Percentiles rank a stretch among this genome's conserved stretches.
phyloP scores from a whole-genome alignment of 495 filamentous ascomycete genomes.

The Penicillium turbatum region DNA sequence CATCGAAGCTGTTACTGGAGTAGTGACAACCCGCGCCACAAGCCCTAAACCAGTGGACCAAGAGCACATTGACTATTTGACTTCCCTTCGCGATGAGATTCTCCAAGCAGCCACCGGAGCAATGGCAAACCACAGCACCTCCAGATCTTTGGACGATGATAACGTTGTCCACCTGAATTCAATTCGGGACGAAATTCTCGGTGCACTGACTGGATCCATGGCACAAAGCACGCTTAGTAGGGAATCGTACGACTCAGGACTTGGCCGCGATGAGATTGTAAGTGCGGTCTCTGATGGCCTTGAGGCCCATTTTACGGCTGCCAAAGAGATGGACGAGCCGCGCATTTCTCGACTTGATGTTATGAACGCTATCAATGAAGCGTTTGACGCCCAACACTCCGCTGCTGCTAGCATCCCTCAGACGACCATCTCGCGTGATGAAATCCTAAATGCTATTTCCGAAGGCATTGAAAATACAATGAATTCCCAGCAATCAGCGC shows the following conservation, averaged over 20 bases:
- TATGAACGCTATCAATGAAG: slow-evolving; percentile 53
- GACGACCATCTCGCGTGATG: slow-evolving; percentile 41
- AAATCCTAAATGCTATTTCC: slow-evolving; percentile 45
- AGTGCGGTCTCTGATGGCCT: slow-evolving; percentile 42
- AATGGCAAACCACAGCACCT: slow-evolving; percentile 42
- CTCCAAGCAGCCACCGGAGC: slow-evolving; percentile 46
- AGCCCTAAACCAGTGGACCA: slow-evolving; percentile 18
- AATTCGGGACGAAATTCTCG: slow-evolving; percentile 40
- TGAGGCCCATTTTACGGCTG: slow-evolving; percentile 37
- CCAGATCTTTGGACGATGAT: slow-evolving; percentile 20
- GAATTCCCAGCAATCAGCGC: slow-evolving; percentile 34
- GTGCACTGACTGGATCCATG: slow-evolving; percentile 36
- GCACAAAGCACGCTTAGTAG: slow-evolving; percentile 46
- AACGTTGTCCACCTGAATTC: slow-evolving; percentile 26
- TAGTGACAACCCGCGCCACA: slow-evolving; percentile 47
- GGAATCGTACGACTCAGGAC: slow-evolving; percentile 45
- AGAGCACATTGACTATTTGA: slow-evolving; percentile 15
- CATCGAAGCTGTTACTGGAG: slow-evolving; percentile 42
- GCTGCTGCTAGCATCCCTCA: slow-evolving; percentile 24
- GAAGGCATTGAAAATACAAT: slow-evolving; percentile 46
- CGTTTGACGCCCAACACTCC: slow-evolving; percentile 46
- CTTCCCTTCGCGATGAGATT: slow-evolving; percentile 33
- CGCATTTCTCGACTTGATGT: slow-evolving; percentile 48
- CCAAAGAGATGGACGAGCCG: slow-evolving; percentile 35
- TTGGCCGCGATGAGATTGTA: slow-evolving; percentile 44